These are phyloP conservation scores for Hawksworthiomyces lignivorus DNA, from an alignment of 2,329 filamentous ascomycete genomes.

Conservation along the genomic window DNA sequence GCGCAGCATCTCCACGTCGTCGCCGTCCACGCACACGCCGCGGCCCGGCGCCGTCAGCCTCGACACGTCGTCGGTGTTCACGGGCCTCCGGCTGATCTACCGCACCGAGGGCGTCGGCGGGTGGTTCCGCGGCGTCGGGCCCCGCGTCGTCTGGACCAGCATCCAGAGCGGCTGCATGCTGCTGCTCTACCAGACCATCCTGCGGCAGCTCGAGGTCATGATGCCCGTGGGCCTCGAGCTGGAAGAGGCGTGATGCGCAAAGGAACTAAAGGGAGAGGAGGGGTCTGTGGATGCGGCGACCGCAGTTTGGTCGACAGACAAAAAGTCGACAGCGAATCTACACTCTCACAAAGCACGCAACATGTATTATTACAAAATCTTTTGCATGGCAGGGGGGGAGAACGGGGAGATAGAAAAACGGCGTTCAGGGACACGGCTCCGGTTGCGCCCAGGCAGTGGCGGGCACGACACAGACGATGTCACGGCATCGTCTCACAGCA, in stretches of 20 bases:
- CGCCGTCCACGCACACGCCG: constrained; percentile 74
- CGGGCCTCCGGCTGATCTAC: constrained; percentile 81
- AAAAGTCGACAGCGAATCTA: too few species aligned
- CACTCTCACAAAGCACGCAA: too few species aligned
- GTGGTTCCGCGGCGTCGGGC: constrained; percentile 92
- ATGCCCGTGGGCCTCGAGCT: constrained; percentile 24
- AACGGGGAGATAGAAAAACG: constrained; percentile 1
- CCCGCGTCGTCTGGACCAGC: constrained; percentile 91
- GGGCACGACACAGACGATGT: too few species aligned
- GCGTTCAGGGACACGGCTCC: too few species aligned
- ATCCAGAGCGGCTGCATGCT: constrained; percentile 96
- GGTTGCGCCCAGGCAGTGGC: too few species aligned
- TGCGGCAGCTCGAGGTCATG: constrained; percentile 63
- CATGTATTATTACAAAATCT: too few species aligned
- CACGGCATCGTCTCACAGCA: too few species aligned
- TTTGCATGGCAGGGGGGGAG: background rate
- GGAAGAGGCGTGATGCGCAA: background rate
- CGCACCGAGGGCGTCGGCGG: constrained; percentile 78
- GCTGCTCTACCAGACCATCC: constrained; percentile 82
- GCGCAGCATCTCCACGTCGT: constrained; percentile 80
- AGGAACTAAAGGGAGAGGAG: too few species aligned
- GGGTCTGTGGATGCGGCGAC: too few species aligned
- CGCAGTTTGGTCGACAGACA: too few species aligned
- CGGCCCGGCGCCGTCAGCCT: constrained; percentile 72
- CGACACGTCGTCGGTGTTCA: constrained; percentile 83